Evolutionary conservation across 768 basidiomycete species (phyloP).

Genomic region (Mrakia blollopis): DNA sequence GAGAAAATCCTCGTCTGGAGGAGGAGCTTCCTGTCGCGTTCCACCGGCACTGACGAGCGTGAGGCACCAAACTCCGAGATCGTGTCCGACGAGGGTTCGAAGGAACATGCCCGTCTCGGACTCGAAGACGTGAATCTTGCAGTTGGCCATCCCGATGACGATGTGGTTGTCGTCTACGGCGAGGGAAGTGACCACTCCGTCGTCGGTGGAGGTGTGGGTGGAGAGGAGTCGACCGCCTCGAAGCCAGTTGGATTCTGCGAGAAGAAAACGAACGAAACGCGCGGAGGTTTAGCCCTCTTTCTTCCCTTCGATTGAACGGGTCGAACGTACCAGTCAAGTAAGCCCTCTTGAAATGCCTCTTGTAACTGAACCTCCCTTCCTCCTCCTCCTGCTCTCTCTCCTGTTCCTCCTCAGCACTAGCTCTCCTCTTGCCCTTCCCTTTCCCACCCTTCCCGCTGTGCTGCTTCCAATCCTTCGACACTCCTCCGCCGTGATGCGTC

Average conservation of each 20-base stretch:
- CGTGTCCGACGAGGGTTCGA: conserved; percentile 76
- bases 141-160: conserved; percentile 81
- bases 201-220: conserved; percentile 54
- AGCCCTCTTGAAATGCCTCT: conserved; percentile 64
- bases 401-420: conserved; percentile 7
- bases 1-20: conserved; percentile 9
- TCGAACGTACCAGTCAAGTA: conserved; percentile 61
- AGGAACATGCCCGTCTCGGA: conserved; percentile 68
- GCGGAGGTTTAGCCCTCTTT: neutral
- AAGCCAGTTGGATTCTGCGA: conserved; percentile 72
- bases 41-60: conserved; percentile 70
- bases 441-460: conserved; percentile 27
- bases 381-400: conserved; percentile 27
- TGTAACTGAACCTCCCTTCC: conserved; percentile 54
- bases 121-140: conserved; percentile 78
- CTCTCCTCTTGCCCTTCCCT: conserved; percentile 19
- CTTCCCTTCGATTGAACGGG: neutral
- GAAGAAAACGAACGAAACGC: neutral
- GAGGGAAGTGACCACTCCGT: conserved; percentile 76
- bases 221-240: conserved; percentile 66
- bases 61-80: conserved; percentile 87
- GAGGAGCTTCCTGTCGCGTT: conserved; percentile 23
- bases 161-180: conserved; percentile 78
- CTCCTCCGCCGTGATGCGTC: neutral
- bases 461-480: conserved; percentile 1